Conservation (phyloP, 345 rosid genomes). For the Gossypium stocksii region DNA sequence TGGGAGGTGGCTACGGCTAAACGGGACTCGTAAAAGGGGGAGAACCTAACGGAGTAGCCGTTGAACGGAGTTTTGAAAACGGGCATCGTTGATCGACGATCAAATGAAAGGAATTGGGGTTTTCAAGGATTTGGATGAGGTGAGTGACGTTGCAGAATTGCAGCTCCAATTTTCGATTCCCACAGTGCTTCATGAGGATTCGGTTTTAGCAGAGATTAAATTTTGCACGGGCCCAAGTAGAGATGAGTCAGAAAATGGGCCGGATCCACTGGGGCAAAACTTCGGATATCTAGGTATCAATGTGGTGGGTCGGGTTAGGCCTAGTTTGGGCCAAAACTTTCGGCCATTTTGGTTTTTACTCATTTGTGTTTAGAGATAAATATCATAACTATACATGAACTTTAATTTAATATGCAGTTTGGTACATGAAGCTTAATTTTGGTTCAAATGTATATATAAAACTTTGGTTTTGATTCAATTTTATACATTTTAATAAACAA, state of each 20-base stretch:
- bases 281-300: too few species aligned
- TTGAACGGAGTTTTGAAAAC: conserved; percentile 75
- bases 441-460: too few species aligned
- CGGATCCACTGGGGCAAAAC: neutral
- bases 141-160: neutral
- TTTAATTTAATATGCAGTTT: too few species aligned
- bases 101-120: neutral
- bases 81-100: conserved; percentile 42
- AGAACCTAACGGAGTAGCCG: conserved; percentile 86
- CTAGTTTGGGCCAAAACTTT: too few species aligned
- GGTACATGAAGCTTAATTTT: too few species aligned
- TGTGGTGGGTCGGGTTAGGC: too few species aligned
- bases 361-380: too few species aligned
- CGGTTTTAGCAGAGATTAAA: neutral
- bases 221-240: neutral
- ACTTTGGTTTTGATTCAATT: too few species aligned
- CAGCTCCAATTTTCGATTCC: neutral
- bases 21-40: conserved; percentile 83
- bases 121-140: neutral
- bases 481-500: too few species aligned
- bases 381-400: too few species aligned
- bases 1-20: conserved; percentile 89
- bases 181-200: neutral
- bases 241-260: neutral
- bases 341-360: too few species aligned